Evolutionary conservation across 1,139 yeast species (phyloP).

Genomic region (Magnusiomyces suaveolens): DNA sequence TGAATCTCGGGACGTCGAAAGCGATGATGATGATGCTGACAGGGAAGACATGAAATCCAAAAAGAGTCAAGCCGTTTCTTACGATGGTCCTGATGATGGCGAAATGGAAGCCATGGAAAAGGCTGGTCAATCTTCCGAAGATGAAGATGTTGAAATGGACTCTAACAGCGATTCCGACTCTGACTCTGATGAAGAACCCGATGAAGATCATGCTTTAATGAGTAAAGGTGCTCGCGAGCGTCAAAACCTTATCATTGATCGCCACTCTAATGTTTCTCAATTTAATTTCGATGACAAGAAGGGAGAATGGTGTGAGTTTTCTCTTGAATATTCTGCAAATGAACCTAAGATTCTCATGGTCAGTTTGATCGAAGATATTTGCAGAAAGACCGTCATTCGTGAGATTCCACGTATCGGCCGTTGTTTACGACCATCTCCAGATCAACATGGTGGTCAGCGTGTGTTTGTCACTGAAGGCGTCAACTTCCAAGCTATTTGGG

Average conservation of each 20-base stretch:
- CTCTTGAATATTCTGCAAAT: conserved; percentile 71
- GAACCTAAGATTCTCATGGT: conserved; percentile 95
- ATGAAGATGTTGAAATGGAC: conserved; percentile 35
- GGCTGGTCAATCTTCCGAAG: conserved; percentile 41
- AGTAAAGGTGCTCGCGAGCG: conserved; percentile 55
- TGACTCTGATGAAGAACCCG: conserved; percentile 28
- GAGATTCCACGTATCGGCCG: conserved; percentile 88
- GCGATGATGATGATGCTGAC: conserved; percentile 47
- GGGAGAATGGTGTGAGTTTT: conserved; percentile 92
- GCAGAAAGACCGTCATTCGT: conserved; percentile 84
- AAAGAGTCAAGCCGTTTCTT: conserved; percentile 79
- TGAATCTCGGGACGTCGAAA: conserved; percentile 3
- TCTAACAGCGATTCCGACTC: conserved; percentile 26
- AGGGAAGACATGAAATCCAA: conserved; percentile 54
- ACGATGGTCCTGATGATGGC: conserved; percentile 91
- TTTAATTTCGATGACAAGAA: conserved; percentile 82
- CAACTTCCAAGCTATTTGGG: conserved; percentile 97
- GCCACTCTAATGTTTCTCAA: conserved; percentile 61
- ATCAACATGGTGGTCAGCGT: conserved; percentile 45
- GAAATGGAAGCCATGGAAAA: conserved; percentile 79
- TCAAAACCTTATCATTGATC: conserved; percentile 68
- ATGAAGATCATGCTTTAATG: conserved; percentile 1
- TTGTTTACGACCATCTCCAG: conserved; percentile 76
- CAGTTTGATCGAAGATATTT: conserved; percentile 84
- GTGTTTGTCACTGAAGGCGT: conserved; percentile 94